phyloP scores from a whole-genome alignment of 805 yeast species.

The Blastobotrys muscicola region DNA sequence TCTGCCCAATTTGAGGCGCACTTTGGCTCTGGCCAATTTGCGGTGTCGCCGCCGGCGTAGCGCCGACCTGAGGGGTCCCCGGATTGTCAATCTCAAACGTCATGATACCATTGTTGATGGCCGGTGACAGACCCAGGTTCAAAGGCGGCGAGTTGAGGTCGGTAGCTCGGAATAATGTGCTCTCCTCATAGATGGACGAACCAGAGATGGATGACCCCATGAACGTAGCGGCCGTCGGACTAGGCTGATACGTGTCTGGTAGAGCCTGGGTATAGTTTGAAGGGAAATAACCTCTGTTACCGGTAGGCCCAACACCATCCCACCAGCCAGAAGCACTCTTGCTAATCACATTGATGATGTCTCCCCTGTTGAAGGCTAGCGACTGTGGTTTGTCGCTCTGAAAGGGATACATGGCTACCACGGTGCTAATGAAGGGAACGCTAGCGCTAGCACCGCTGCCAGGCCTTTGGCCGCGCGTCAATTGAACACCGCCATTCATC shows the following conservation, averaged over 20 bases:
- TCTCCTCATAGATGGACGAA: no score
- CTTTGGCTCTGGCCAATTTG: no score
- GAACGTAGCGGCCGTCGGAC: not conserved
- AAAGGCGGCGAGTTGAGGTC: not conserved
- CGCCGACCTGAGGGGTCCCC: no score
- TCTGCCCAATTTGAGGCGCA: no score
- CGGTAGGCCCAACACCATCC: constrained; percentile 56
- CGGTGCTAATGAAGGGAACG: constrained; percentile 28
- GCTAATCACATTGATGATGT: constrained; percentile 56
- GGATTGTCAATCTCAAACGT: constrained; percentile 1
- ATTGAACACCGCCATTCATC: no score
- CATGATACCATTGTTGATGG: constrained; percentile 2
- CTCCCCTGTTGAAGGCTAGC: constrained; percentile 51
- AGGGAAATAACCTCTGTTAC: constrained; percentile 82
- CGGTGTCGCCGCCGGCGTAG: no score
- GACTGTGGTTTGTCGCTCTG: constrained; percentile 40
- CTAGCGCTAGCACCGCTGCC: no score
- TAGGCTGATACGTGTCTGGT: not conserved
- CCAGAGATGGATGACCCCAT: no score
- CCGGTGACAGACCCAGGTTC: constrained; percentile 2
- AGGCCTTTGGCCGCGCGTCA: no score
- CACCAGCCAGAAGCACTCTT: constrained; percentile 72
- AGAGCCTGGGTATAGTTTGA: constrained; percentile 44
- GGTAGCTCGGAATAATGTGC: no score
- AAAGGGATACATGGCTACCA: constrained; percentile 48